These are phyloP conservation scores for Strigomonas culicis DNA, from an alignment of 208 protist genomes.

Conservation along the genomic window DNA sequence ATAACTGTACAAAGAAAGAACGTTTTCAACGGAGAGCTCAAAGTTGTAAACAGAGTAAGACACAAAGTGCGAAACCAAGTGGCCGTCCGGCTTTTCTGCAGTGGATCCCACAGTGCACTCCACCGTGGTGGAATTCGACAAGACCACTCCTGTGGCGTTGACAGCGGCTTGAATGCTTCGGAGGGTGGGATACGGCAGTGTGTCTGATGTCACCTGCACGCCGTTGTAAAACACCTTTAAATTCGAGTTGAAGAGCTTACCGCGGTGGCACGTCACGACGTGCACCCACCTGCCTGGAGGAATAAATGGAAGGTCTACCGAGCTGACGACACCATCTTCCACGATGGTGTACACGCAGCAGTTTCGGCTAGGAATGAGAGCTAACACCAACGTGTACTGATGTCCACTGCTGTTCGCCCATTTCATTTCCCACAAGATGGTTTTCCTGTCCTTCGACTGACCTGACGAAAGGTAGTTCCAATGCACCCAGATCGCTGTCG, in stretches of 20 bases:
- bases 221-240: conserved; percentile 44
- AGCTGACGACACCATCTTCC: conserved; percentile 19
- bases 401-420: conserved; percentile 23
- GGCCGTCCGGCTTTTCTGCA: conserved; percentile 12
- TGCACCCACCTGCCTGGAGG: conserved; percentile 43
- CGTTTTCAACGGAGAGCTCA: conserved; percentile 22
- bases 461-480: conserved; percentile 21
- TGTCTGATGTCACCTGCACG: conserved; percentile 22
- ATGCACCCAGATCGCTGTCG: conserved; percentile 37
- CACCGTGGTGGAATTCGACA: conserved; percentile 24
- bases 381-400: conserved; percentile 23
- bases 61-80: conserved; percentile 27
- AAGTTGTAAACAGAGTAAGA: conserved; percentile 49
- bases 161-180: conserved; percentile 22
- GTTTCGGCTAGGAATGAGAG: conserved; percentile 20
- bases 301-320: conserved; percentile 45
- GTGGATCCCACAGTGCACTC: conserved; percentile 37
- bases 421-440: conserved; percentile 37
- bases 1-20: conserved; percentile 37
- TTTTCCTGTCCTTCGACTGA: conserved; percentile 15
- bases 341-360: conserved; percentile 29
- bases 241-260: conserved; percentile 33
- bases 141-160: conserved; percentile 15
- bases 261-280: conserved; percentile 33
- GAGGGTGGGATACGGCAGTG: conserved; percentile 26